Percentiles rank a stretch among this genome's conserved stretches.
Conservation (phyloP, 2,329 filamentous ascomycete genomes). For the Penicillium sp. region DNA sequence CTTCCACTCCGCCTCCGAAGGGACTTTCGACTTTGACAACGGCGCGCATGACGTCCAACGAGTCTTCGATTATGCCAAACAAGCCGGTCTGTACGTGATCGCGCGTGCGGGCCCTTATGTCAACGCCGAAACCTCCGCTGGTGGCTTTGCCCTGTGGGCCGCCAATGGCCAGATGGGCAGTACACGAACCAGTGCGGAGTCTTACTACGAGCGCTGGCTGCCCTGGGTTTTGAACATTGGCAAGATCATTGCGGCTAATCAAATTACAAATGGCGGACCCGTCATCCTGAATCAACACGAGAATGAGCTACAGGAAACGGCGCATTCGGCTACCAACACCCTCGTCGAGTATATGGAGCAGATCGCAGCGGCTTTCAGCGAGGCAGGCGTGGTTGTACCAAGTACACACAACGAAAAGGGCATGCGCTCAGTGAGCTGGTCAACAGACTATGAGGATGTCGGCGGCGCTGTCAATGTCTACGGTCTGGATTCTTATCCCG, state of each 20-base stretch:
- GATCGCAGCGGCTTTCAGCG: slow-evolving; percentile 46
- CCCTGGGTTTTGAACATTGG: slow-evolving; percentile 50
- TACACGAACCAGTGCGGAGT: slow-evolving; percentile 44
- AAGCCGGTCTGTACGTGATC: slow-evolving; percentile 54
- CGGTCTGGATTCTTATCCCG: slow-evolving; percentile 34
- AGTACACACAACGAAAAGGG: slow-evolving; percentile 54
- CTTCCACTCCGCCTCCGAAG: slow-evolving; percentile 28
- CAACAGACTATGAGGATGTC: slow-evolving; percentile 55
- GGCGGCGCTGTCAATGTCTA: slow-evolving; percentile 53
- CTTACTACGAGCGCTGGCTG: slow-evolving; percentile 47
- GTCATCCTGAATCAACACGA: slow-evolving; percentile 55
- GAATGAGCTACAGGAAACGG: slow-evolving; percentile 52
- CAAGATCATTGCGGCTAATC: slow-evolving; percentile 49
- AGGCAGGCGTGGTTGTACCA: slow-evolving; percentile 51
- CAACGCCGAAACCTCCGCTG: slow-evolving; percentile 53
- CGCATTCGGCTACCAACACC: slow-evolving; percentile 44
- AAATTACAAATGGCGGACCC: slow-evolving; percentile 52
- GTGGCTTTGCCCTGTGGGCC: slow-evolving; percentile 48
- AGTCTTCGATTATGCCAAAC: slow-evolving; percentile 52
- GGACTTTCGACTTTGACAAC: slow-evolving; percentile 50
- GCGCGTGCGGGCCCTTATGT: slow-evolving; percentile 52
- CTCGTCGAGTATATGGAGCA: slow-evolving; percentile 55
- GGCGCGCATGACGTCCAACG: slow-evolving; percentile 52
- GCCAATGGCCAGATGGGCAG: slow-evolving; percentile 48
- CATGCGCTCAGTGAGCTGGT: slow-evolving; percentile 51